Percentiles rank a stretch among this genome's conserved stretches.
phyloP scores from a whole-genome alignment of 2,329 filamentous ascomycete genomes.

The Immersiporthe knoxdaviesiana region DNA sequence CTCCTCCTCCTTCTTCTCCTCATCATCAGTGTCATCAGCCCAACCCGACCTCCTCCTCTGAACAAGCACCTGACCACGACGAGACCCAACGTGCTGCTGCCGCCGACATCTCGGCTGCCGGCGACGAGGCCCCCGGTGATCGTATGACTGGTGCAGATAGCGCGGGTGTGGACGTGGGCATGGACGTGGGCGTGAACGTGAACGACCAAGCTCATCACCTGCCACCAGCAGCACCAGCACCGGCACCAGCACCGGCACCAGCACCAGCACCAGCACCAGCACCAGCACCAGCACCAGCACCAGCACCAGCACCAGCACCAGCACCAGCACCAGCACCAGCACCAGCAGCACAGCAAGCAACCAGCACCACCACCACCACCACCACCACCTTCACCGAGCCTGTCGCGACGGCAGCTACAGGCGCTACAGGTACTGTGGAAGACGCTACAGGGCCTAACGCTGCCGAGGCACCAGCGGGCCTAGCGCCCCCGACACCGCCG shows the following conservation, averaged over 20 bases:
- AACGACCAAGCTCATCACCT: neutral
- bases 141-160: neutral
- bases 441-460: neutral
- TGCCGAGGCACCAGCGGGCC: neutral
- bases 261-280: too few species aligned
- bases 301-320: too few species aligned
- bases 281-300: too few species aligned
- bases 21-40: neutral
- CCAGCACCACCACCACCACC: too few species aligned
- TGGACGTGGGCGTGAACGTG: too few species aligned
- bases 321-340: neutral
- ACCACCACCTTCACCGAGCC: neutral
- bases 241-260: too few species aligned
- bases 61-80: neutral
- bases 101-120: neutral
- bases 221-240: neutral
- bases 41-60: too few species aligned
- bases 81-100: neutral
- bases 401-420: neutral
- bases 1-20: neutral
- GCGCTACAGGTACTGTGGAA: neutral
- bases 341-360: neutral
- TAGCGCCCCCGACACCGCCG: slow-evolving; percentile 4
- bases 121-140: neutral
- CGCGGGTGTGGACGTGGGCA: neutral